Evolutionary conservation across 306 rosid genomes (phyloP), one percentile per base, ranked within the genome.

Genomic region (Cotoneaster glaucophyllus): DNA sequence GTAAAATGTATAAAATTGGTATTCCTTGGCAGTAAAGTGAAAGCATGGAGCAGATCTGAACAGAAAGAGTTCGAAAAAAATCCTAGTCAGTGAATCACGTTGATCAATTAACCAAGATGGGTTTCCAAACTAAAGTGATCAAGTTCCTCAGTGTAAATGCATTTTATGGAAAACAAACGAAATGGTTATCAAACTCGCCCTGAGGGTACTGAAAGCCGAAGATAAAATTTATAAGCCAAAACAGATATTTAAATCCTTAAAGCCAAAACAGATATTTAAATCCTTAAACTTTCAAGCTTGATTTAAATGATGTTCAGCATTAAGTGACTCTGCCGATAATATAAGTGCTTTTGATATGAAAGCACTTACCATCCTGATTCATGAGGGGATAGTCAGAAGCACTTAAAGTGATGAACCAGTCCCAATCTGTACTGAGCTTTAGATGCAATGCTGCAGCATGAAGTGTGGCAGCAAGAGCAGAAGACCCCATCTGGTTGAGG

Each of bases 371-470:
- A 79, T 91, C 97, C 57, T 89, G 97, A 78, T 87, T 83, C 61
- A 83, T 72, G 70, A 91, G 89, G 41, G 97, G 94, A 83, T 91
- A 89, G 57, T 91, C 92, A 58, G 90, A 83, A 87, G 97, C 78
- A 76, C 83, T 87, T 32, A 91, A 78, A 3, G 90, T 70, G 74
- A 91, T 78, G 78, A 91, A 89, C 97, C 94, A 91, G 11, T 91
- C 91, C 97, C 95, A 91, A 45, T 86, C 87, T 52, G 61, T 24
- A 45, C 78, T 86, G n/a, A 91, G 57, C 85, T 75, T 91, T 64
- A 91, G 87, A 81, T 89, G 91, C 87, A 91, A 72, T 53, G 97
- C 86, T 34, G 91, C 84, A 70, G 94, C 95, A 63, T 87, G 90
- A 18, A 91, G 88, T 26, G 87, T 62, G 39, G 94, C 93, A 31